Percentiles rank a stretch among this genome's conserved stretches.
phyloP scores from a whole-genome alignment of 768 basidiomycete species.

The Tulasnella sp. region DNA sequence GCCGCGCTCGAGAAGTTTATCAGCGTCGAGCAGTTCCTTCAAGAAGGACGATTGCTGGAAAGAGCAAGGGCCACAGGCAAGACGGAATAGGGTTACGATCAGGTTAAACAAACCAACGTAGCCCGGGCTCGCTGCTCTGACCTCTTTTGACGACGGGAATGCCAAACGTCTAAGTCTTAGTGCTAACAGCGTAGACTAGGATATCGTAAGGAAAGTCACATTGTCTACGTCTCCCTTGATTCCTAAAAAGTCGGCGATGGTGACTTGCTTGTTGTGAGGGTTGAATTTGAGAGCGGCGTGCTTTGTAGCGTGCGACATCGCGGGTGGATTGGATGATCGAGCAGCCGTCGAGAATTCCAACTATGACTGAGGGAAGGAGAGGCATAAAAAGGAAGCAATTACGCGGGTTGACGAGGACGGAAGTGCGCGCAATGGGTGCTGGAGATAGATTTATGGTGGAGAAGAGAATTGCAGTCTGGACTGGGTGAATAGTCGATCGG shows the following conservation, averaged over 20 bases:
- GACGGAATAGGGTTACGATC: background rate
- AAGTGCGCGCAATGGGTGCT: background rate
- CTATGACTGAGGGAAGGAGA: slow-evolving; percentile 91
- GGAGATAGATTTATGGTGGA: background rate
- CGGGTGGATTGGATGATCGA: slow-evolving; percentile 80
- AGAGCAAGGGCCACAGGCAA: background rate
- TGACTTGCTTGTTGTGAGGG: slow-evolving; percentile 82
- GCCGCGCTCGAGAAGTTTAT: no score
- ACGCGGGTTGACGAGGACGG: slow-evolving; percentile 91
- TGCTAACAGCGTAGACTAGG: slow-evolving; percentile 91
- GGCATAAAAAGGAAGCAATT: slow-evolving; percentile 99
- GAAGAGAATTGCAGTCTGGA: background rate
- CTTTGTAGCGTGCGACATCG: slow-evolving; percentile 88
- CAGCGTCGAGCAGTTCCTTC: no score
- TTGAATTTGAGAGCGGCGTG: slow-evolving; percentile 84
- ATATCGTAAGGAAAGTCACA: slow-evolving; percentile 88
- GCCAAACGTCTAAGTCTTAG: slow-evolving; percentile 90
- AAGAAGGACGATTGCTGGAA: no score
- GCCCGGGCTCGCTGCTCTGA: background rate
- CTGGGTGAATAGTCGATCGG: no score
- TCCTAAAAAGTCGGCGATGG: slow-evolving; percentile 79
- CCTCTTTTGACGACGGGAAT: slow-evolving; percentile 86
- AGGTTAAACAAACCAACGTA: background rate
- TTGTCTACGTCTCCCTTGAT: slow-evolving; percentile 64
- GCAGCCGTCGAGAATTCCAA: slow-evolving; percentile 73